Evolutionary conservation across 2,329 filamentous ascomycete species (phyloP).

Genomic region (Pezicula rhizophila): DNA sequence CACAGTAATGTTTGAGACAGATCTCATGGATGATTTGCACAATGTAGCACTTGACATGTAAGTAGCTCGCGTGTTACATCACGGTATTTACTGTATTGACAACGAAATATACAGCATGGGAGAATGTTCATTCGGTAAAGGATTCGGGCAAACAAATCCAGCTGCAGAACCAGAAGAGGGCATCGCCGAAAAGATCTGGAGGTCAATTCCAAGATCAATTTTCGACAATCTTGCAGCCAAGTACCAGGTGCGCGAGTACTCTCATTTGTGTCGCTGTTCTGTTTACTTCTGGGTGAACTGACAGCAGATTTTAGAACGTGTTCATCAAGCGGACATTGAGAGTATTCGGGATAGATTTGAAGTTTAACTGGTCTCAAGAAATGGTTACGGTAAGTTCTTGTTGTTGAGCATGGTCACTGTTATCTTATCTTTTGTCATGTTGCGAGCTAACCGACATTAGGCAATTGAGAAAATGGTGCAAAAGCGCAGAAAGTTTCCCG

Average conservation of each 20-base stretch:
- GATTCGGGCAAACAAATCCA: conserved; percentile 23
- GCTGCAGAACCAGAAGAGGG: conserved; percentile 10
- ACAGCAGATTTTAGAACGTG: conserved; percentile 3
- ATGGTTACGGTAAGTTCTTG: conserved; percentile 7
- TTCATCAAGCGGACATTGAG: conserved; percentile 15
- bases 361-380: conserved; percentile 17
- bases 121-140: conserved; percentile 23
- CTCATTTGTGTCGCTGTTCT: too few species aligned
- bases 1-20: conserved; percentile 6
- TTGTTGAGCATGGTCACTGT: too few species aligned
- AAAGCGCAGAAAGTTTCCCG: conserved; percentile 1
- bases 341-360: conserved; percentile 11
- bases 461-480: conserved; percentile 8
- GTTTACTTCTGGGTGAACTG: too few species aligned
- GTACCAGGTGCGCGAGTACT: not conserved
- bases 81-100: not conserved
- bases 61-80: not conserved
- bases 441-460: not conserved
- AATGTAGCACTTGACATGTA: conserved; percentile 22
- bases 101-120: conserved; percentile 10
- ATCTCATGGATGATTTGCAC: conserved; percentile 24
- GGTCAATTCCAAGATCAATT: conserved; percentile 14
- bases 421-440: not conserved
- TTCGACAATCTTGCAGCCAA: conserved; percentile 13
- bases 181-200: conserved; percentile 14